Percentiles rank a stretch among this genome's conserved stretches.
Evolutionary conservation across 2,329 filamentous ascomycete species (phyloP).

Genomic region (Lecanicillium sp.): DNA sequence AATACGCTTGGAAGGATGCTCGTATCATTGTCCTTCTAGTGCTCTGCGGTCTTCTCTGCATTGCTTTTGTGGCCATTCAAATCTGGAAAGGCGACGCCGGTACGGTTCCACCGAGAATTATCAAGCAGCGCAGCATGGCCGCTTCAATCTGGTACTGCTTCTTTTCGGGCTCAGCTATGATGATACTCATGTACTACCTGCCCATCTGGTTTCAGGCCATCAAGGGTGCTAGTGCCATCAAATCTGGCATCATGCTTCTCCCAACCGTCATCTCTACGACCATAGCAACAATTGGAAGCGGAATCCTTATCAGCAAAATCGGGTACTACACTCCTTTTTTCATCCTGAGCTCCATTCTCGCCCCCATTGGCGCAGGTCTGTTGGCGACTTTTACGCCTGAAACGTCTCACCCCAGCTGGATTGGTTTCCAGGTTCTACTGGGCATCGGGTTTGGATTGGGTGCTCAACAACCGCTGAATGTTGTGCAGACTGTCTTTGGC

Average conservation of each 20-base stretch:
- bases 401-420: slow-evolving; percentile 23
- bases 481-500: slow-evolving; percentile 30
- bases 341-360: slow-evolving; percentile 19
- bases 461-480: slow-evolving; percentile 30
- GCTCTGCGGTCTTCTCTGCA: slow-evolving; percentile 18
- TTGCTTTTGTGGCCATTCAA: slow-evolving; percentile 23
- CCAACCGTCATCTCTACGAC: slow-evolving; percentile 22
- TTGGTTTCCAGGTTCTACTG: slow-evolving; percentile 30
- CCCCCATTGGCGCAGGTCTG: slow-evolving; percentile 24
- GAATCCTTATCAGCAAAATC: slow-evolving; percentile 17
- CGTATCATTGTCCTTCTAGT: slow-evolving; percentile 25
- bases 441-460: slow-evolving; percentile 30
- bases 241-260: slow-evolving; percentile 24
- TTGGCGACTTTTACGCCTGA: slow-evolving; percentile 25
- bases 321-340: slow-evolving; percentile 28
- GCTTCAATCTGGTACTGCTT: slow-evolving; percentile 12
- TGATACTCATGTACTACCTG: slow-evolving; percentile 23
- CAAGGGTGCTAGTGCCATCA: slow-evolving; percentile 20
- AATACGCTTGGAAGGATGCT: slow-evolving; percentile 21
- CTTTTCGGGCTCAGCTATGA: slow-evolving; percentile 11
- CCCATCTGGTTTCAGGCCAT: slow-evolving; percentile 27
- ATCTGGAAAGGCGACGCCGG: slow-evolving; percentile 21
- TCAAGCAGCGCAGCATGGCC: slow-evolving; percentile 23
- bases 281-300: slow-evolving; percentile 17
- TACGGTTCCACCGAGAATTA: slow-evolving; percentile 26